Conservation (phyloP, 2,329 filamentous ascomycete genomes). For the Chaetomiaceae sp. region DNA sequence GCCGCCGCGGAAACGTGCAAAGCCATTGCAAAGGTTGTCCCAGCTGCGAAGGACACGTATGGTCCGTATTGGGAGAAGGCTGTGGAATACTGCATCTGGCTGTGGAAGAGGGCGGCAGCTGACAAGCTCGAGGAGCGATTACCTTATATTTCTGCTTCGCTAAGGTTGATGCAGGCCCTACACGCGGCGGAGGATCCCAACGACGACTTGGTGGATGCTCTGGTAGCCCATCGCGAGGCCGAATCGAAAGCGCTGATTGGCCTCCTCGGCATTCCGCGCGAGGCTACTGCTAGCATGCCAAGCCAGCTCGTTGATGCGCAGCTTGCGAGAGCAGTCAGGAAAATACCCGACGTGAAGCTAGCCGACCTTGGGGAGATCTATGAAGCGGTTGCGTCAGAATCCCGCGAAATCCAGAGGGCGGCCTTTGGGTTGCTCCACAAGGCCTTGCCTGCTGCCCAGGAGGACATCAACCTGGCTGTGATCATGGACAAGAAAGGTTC, state of each 20-base stretch:
- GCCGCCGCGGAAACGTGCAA: slow-evolving; percentile 49
- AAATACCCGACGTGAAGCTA: slow-evolving; percentile 56
- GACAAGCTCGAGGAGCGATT: slow-evolving; percentile 43
- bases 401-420: slow-evolving; percentile 67
- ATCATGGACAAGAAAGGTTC: slow-evolving; percentile 61
- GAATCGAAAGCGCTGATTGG: slow-evolving; percentile 55
- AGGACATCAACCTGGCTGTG: slow-evolving; percentile 73
- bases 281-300: slow-evolving; percentile 49
- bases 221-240: slow-evolving; percentile 52
- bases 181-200: slow-evolving; percentile 65
- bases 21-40: slow-evolving; percentile 56
- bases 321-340: slow-evolving; percentile 62
- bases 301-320: slow-evolving; percentile 69
- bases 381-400: slow-evolving; percentile 68
- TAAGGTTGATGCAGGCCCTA: slow-evolving; percentile 63
- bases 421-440: slow-evolving; percentile 75
- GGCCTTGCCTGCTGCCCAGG: slow-evolving; percentile 70
- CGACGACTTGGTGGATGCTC: slow-evolving; percentile 75
- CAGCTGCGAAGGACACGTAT: slow-evolving; percentile 73
- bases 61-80: slow-evolving; percentile 76
- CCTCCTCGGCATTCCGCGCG: slow-evolving; percentile 52
- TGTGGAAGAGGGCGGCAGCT: slow-evolving; percentile 48
- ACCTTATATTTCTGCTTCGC: slow-evolving; percentile 62
- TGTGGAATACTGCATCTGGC: slow-evolving; percentile 50
- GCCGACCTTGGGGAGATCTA: slow-evolving; percentile 65